phyloP scores from a whole-genome alignment of 257 asterid genomes.

The Knoxia roxburghii region DNA sequence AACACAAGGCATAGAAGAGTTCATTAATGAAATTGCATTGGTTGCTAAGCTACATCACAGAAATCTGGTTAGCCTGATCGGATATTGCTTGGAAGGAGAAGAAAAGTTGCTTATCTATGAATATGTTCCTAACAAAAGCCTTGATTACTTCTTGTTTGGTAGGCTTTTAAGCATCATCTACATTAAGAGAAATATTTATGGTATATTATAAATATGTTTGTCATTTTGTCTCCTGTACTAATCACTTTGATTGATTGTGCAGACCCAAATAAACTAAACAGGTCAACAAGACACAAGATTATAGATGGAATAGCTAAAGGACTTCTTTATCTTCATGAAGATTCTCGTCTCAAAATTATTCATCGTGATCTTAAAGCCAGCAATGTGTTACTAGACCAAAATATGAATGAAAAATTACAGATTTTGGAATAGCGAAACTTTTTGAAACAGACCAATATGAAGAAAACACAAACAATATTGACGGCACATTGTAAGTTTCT shows the following conservation, averaged over 20 bases:
- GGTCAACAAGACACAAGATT: constrained; percentile 25
- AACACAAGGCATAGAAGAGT: constrained; percentile 23
- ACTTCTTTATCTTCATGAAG: no score
- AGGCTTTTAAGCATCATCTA: background rate
- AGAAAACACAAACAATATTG: constrained; percentile 18
- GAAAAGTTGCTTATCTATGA: constrained; percentile 32
- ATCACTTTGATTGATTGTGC: no score
- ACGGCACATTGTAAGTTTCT: constrained; percentile 23
- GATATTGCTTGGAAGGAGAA: constrained; percentile 21
- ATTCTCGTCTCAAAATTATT: no score
- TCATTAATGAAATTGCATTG: no score
- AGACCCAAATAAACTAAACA: constrained; percentile 22
- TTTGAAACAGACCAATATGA: constrained; percentile 15
- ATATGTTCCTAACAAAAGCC: constrained; percentile 20
- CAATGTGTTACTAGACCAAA: constrained; percentile 20
- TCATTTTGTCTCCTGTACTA: no score
- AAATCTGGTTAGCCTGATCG: constrained; percentile 22
- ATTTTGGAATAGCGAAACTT: constrained; percentile 25
- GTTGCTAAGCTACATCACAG: constrained; percentile 30
- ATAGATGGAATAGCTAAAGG: no score
- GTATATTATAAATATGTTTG: no score
- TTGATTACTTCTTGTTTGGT: constrained; percentile 32
- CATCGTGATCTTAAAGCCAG: constrained; percentile 28
- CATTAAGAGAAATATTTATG: no score
- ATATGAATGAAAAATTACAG: constrained; percentile 28